Evolutionary conservation across 129 eudicot genomes (phyloP), one percentile per base, ranked within the genome.

Genomic region (Centrapalus pauciflorus): DNA sequence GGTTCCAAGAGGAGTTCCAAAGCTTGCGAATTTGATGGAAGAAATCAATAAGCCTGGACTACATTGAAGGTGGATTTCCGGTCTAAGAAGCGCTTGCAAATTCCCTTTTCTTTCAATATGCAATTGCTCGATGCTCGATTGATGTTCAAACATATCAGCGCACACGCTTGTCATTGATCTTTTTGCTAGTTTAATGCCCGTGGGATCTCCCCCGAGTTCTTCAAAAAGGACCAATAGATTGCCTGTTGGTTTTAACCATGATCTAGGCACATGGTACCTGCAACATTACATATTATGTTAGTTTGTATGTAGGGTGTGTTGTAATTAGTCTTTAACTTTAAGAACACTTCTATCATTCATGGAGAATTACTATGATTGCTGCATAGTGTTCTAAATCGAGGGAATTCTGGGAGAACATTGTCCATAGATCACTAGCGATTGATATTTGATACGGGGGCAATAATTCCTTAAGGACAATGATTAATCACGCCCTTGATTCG

Each of bases 231-330:
- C 88, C 75, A 94, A 63, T 30, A 80, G 48, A 83, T 94, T 94
- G 25, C 79, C 87, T 5, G 94, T 84, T 7, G 89, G 99, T 67
- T 89, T 89, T 60, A 94, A 78, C 97, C 97, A 94, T 11, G 99
- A 89, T 24, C 97, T 80, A 0, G 99, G 99, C 41, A 94, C 89
- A 77, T 94, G 99, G 71, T 94, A 94, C 99, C 99, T 94, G 76
- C 64, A 78, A 70, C 62, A 59, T 46, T 13, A 30, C 37, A 69
- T 19, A 25, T 61, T 5, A 7, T n/a, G n/a, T n/a, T n/a, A n/a
- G n/a, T n/a, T n/a, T n/a, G n/a, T n/a, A n/a, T n/a, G n/a, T n/a
- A n/a, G n/a, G n/a, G n/a, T n/a, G n/a, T n/a, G n/a, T n/a, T n/a
- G n/a, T n/a, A n/a, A n/a, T n/a, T n/a, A n/a, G n/a, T n/a, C n/a